Conservation (phyloP, 2,329 filamentous ascomycete species). For the Graphilbum ipis-grandicollis region DNA sequence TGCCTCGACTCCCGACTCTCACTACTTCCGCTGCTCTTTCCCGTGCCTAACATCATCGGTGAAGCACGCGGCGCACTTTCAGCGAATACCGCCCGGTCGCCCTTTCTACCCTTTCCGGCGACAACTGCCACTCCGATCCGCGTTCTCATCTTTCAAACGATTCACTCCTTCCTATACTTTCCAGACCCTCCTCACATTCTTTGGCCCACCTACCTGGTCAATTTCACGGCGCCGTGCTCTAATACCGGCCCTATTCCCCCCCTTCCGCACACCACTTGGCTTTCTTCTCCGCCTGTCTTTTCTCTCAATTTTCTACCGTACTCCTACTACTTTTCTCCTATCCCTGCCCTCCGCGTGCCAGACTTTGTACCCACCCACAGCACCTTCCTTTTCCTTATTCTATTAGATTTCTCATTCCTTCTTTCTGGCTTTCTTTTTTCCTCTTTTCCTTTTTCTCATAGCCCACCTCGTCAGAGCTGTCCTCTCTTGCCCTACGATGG, state of each 20-base stretch:
- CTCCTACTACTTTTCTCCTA: slow-evolving; percentile 1
- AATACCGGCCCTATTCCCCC: slow-evolving; percentile 1
- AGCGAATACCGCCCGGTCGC: no score
- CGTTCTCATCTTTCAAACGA: no score
- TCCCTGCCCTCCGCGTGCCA: background rate
- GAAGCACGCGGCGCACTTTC: no score
- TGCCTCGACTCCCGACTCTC: no score
- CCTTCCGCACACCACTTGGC: no score
- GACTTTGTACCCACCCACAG: background rate
- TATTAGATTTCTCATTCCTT: background rate
- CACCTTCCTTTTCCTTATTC: background rate
- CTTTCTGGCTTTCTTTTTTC: background rate
- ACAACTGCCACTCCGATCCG: background rate
- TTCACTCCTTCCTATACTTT: slow-evolving; percentile 1
- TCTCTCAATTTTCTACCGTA: background rate
- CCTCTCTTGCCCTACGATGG: no score
- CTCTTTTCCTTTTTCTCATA: background rate
- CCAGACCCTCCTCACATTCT: background rate
- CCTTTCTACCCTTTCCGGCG: background rate
- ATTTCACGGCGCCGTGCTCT: slow-evolving; percentile 2
- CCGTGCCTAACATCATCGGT: no score
- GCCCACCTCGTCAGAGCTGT: background rate
- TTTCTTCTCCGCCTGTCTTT: slow-evolving; percentile 1
- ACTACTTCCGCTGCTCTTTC: no score
- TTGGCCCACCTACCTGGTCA: background rate